Evolutionary conservation across 805 yeast genomes (phyloP), one percentile per base, ranked within the genome.

Genomic region (Candida morakotiae): DNA sequence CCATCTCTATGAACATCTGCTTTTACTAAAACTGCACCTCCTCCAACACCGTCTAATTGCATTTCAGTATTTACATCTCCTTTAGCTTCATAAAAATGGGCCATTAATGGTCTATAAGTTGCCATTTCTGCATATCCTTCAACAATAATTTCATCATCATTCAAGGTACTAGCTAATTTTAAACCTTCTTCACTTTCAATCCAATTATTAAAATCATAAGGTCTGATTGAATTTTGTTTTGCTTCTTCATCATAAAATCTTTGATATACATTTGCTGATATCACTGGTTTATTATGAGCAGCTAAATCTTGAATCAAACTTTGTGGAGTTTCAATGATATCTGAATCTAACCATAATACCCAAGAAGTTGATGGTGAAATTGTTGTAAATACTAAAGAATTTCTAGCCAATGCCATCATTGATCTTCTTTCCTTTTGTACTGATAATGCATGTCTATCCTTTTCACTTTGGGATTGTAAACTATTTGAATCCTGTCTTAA

Each of bases 1-100:
- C 99, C 99, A 60, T 93, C 98, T 58, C 98, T 76, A 63, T 93
- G 99, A 37, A 93, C 99, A 49, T 89, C 97, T 9, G 97, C 95
- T 56, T 91, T 87, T 21, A 93, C 99, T 64, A 93, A 60, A 22
- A 95, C 81, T 29, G 97, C 95, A 16, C 97, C 95, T 45, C 97
- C 98, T 37, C 98, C 98, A 40, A 93, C 98, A 58, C 99, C 98
- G 59, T 93, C 98, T 42, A 93, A 71, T 31, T 76, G 77, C 85
- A 93, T 83, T 55, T 82, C 91, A 3, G 80, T 73, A 46, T 73
- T 69, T 9, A 54, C 42, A 40, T 80, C 81, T 19, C 84, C 93
- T 6, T 69, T 64, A 4, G 79, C 63, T 51, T 83, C 84, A 60
- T 83, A 85, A 57, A 79, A 77, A 53, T 83, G 81, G 1, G 96